Evolutionary conservation across 768 basidiomycete species (phyloP).

Genomic region (Exidia glandulosa): DNA sequence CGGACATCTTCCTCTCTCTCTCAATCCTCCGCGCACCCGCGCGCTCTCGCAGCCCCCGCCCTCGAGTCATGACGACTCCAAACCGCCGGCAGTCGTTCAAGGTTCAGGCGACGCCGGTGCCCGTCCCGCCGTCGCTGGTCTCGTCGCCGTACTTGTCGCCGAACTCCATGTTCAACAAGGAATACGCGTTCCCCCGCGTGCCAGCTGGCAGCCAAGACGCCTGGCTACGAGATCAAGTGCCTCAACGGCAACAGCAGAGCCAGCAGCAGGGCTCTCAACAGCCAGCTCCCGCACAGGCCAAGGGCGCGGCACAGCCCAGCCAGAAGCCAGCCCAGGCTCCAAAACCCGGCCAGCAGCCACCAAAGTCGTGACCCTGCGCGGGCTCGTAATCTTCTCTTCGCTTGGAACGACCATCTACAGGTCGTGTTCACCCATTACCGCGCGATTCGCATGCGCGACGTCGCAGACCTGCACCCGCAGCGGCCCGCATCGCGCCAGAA

Average conservation of each 20-base stretch:
- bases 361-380: not conserved
- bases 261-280: not conserved
- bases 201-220: not conserved
- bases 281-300: not conserved
- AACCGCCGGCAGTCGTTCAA: not conserved
- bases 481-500: not conserved
- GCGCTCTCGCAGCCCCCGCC: not conserved
- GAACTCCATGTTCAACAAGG: not conserved
- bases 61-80: not conserved
- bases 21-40: not conserved
- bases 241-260: not conserved
- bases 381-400: too few relatives aligned
- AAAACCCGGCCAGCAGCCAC: not conserved
- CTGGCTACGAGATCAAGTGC: not conserved
- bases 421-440: too few relatives aligned
- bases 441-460: not conserved
- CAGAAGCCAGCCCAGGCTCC: not conserved
- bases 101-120: not conserved
- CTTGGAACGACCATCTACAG: too few relatives aligned
- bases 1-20: not conserved
- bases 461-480: not conserved
- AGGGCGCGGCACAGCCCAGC: not conserved
- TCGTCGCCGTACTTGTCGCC: constrained; percentile 1
- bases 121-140: constrained; percentile 3
- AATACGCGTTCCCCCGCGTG: not conserved